phyloP scores from a whole-genome alignment of 2,329 filamentous ascomycete genomes.

The Xylariaceae sp. region DNA sequence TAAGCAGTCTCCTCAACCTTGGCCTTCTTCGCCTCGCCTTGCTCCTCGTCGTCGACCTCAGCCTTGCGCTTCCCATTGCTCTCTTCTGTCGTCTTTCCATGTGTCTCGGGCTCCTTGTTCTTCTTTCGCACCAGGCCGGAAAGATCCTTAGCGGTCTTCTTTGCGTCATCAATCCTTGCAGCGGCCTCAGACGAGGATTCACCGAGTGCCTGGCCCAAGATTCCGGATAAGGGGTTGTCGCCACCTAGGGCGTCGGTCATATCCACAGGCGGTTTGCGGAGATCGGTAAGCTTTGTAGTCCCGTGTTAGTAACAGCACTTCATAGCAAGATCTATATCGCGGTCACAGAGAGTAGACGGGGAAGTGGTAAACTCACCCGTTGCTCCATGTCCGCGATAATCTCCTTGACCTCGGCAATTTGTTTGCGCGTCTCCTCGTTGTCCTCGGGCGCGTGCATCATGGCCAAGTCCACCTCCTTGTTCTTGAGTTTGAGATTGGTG shows the following conservation, averaged over 20 bases:
- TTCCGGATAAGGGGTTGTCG: conserved; percentile 50
- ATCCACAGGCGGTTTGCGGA: conserved; percentile 60
- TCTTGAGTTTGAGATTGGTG: conserved; percentile 66
- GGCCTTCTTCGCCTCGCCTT: conserved; percentile 35
- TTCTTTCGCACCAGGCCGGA: conserved; percentile 71
- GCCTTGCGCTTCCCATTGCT: conserved; percentile 38
- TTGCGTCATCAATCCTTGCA: conserved; percentile 66
- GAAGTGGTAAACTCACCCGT: conserved; percentile 48
- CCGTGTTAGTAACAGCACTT: conserved; percentile 6
- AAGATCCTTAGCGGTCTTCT: conserved; percentile 69
- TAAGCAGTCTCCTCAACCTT: conserved; percentile 26
- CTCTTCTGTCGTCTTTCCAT: conserved; percentile 24
- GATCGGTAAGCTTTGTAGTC: conserved; percentile 56
- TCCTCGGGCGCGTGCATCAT: conserved; percentile 62
- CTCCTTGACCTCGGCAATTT: conserved; percentile 71
- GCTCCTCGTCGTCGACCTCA: conserved; percentile 30
- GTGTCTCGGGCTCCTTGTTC: conserved; percentile 21
- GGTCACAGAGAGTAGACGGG: conserved; percentile 22
- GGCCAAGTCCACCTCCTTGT: conserved; percentile 63
- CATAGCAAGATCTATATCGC: conserved; percentile 8
- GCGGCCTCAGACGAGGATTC: conserved; percentile 58
- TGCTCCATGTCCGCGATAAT: conserved; percentile 76
- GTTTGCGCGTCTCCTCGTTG: conserved; percentile 57
- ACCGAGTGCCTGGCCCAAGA: conserved; percentile 61
- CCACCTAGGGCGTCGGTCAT: conserved; percentile 52